Evolutionary conservation across 768 basidiomycete species (phyloP).

Genomic region (Leccinum disarticulatum): DNA sequence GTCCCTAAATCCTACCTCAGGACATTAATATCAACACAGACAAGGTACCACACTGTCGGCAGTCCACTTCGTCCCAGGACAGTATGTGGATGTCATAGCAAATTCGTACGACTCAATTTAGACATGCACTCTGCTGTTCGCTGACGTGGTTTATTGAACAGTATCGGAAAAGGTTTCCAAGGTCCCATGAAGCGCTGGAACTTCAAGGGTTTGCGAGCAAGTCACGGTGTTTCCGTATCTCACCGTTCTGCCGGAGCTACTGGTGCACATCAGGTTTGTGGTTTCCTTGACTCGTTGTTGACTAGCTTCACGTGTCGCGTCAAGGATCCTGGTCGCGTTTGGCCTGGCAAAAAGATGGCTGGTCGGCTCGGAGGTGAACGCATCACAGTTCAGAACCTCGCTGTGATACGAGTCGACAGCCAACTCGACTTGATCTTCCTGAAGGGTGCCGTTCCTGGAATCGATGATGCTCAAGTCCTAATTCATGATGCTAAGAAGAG

Average conservation of each 20-base stretch:
- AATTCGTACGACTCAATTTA: constrained; percentile 64
- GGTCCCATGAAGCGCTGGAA: constrained; percentile 97
- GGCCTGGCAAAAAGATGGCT: constrained; percentile 98
- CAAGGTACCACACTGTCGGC: constrained; percentile 87
- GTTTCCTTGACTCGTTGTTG: neutral
- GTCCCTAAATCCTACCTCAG: constrained; percentile 27
- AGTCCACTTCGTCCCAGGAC: constrained; percentile 95
- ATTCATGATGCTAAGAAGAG: constrained; percentile 91
- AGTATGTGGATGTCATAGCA: constrained; percentile 88
- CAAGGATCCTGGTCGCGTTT: constrained; percentile 93
- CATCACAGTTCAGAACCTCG: constrained; percentile 83
- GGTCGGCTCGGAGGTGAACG: constrained; percentile 87
- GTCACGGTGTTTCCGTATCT: constrained; percentile 94
- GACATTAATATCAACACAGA: neutral
- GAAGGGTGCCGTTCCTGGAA: constrained; percentile 86
- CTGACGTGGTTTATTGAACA: constrained; percentile 34
- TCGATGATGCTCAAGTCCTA: constrained; percentile 84
- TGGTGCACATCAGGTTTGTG: constrained; percentile 87
- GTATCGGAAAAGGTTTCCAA: constrained; percentile 96
- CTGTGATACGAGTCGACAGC: constrained; percentile 86
- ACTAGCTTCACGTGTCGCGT: constrained; percentile 5
- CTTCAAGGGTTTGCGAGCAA: constrained; percentile 86
- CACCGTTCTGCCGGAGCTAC: constrained; percentile 93
- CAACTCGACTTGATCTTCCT: constrained; percentile 87
- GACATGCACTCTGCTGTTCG: neutral